Base-by-base conservation (phyloP, 2,329 filamentous ascomycete genomes). In the Drechslera avenae region DNA sequence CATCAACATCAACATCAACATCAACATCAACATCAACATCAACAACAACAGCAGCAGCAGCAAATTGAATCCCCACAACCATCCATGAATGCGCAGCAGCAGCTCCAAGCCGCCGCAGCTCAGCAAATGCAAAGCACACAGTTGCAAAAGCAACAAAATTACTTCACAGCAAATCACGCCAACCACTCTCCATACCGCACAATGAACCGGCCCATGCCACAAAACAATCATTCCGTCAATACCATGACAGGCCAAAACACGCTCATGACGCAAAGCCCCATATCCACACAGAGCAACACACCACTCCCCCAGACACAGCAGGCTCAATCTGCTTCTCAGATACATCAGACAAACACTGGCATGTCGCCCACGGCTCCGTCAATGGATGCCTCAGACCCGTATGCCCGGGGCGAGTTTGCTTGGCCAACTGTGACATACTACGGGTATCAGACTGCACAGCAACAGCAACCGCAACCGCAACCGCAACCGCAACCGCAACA, bases 401-500 rank as follows among this genome's bases (percentile, higher is more conserved):
- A 68, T 37, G 50, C 48, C 5, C 56, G 68, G 4, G 47, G 23
- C 5, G 63, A 68, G 1, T 66, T 71, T 37, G 48, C 52, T 10
- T 71, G 67, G 67, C 41, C 60, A 4, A 35, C 56, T 8, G 28
- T 48, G 9, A 53, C 61, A 28, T 69, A 65, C 30, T 69, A 68
- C 35, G 59, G 56, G 8, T 70, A 67, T 34, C 63, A 66, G 37
- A 56, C 59, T 17, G 50, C 53, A 39, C 47, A 23, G 36, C 54
- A 53, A 21, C 62, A 44, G 12, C 53, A 50, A 16, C 52, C 49
- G 10, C 48, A 52, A n/a, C 44, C 39, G 16, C 44, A 47, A 8
- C 39, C 45, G 21, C 52, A 56, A 43, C 60, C 60, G 13, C 60
- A 60, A 26, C 59, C 63, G 31, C 51, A 56, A 9, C 56, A 56